Base-by-base conservation (phyloP, 352 stramenopile species). In the Halophytophthora batemanensis region DNA sequence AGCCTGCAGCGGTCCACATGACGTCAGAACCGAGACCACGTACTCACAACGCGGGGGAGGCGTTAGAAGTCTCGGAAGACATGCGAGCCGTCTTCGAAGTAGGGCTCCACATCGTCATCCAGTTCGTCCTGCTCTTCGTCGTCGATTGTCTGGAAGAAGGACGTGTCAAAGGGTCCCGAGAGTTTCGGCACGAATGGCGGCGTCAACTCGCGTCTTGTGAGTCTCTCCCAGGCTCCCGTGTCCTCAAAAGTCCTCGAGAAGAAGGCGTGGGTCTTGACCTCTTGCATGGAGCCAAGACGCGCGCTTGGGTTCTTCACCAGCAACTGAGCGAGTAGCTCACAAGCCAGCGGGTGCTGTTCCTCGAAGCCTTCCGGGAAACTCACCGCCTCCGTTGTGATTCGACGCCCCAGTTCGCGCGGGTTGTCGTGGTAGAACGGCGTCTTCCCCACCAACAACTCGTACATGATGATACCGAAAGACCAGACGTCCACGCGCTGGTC, bases 391-490 rank as follows among this genome's bases (percentile, higher is more conserved):
- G 56, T 64, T 4, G 82, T 81, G 49, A 97, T 95, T 50, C 72
- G 59, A 17, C 85, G 71, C 41, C 88, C 87, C 6, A 90, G 69
- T 38, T 90, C 74, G 38, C 82, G 83, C 12, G 72, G 59, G 40
- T 96, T 96, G 15, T 77, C 66, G 45, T 90, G 76, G 62, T 86
- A 93, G 49, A 97, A 97, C 19, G 87, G 87, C n/a, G 88, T 93
- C 23, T 72, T 72, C 2, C 88, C 88, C 1, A 90, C 56, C 41
- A 93, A 49, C 29, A 97, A 48, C 59, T 97, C 87, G 63, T 95
- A 96, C 68, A 95, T 74, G 31, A 97, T 72, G 49, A 96, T 82
- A 6, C 88, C 88, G 39, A 89, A 88, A 6, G 75, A 83, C 78
- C 78, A 92, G 12, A 90, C 62, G 56, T 92, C 82, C n/a, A 76